phyloP scores from a whole-genome alignment of 2,329 filamentous ascomycete genomes.

The Dactylellina cionopaga region DNA sequence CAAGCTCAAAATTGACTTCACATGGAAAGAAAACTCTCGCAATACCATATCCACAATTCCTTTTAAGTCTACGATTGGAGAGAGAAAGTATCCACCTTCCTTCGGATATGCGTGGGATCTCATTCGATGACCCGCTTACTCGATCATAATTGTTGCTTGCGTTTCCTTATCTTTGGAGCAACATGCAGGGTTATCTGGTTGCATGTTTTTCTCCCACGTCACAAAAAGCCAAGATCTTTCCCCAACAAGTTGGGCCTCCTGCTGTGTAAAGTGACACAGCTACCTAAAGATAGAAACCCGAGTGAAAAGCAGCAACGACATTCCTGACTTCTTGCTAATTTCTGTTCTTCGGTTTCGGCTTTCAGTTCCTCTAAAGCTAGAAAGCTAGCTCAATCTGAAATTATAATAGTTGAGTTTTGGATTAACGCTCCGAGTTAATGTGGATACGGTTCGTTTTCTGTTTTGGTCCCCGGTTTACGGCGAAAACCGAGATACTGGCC shows the following conservation, averaged over 20 bases:
- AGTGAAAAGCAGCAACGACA: neutral
- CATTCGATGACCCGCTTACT: constrained; percentile 14
- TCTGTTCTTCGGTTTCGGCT: neutral
- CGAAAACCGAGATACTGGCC: constrained; percentile 44
- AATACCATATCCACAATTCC: neutral
- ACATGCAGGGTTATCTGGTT: constrained; percentile 37
- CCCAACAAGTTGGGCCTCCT: neutral
- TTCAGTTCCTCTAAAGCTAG: neutral
- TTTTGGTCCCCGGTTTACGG: constrained; percentile 37
- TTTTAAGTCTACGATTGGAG: neutral
- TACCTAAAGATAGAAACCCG: constrained; percentile 9
- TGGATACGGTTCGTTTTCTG: neutral
- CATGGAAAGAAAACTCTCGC: constrained; percentile 1
- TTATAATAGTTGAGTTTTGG: no score
- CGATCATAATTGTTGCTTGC: constrained; percentile 4
- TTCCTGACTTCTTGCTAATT: neutral
- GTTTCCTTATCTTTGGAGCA: constrained; percentile 26
- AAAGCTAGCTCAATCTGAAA: no score
- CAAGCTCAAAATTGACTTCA: neutral
- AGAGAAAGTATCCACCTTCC: neutral
- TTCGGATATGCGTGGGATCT: neutral
- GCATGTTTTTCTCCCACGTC: constrained; percentile 12
- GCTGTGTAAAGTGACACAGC: neutral
- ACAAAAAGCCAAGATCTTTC: neutral
- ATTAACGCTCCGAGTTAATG: neutral